Percentiles rank a stretch among this genome's conserved stretches.
phyloP scores from a whole-genome alignment of 2,329 filamentous ascomycete species.

The Biscogniauxia marginata region DNA sequence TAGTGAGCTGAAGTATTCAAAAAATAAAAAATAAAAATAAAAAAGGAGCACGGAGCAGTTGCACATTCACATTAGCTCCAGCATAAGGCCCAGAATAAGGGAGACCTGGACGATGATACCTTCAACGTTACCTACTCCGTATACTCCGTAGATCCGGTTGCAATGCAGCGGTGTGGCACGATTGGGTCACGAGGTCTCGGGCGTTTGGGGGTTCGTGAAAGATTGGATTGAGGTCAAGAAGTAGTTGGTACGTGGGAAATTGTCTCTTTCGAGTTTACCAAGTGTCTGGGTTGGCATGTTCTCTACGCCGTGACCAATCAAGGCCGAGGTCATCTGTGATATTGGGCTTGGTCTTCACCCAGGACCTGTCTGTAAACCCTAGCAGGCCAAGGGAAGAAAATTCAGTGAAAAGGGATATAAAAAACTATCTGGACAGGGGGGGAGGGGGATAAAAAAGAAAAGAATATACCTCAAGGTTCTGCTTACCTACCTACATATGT shows the following conservation, averaged over 20 bases:
- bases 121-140: background rate
- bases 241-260: too few relatives aligned
- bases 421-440: background rate
- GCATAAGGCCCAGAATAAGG: background rate
- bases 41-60: conserved; percentile 9
- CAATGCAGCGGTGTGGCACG: background rate
- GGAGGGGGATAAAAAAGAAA: background rate
- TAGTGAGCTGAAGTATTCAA: background rate
- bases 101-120: background rate
- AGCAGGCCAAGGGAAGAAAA: background rate
- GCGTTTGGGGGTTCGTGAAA: background rate
- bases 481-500: background rate
- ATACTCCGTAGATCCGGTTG: background rate
- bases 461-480: background rate
- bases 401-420: background rate
- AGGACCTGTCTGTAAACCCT: background rate
- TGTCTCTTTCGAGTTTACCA: too few relatives aligned
- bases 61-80: conserved; percentile 6
- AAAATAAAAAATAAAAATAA: conserved; percentile 4
- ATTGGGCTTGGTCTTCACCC: background rate
- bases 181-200: background rate
- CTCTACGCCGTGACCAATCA: background rate
- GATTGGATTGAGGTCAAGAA: too few relatives aligned
- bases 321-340: background rate
- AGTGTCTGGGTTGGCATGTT: too few relatives aligned